phyloP scores from a whole-genome alignment of 495 filamentous ascomycete species.

The Hypoxylon trugodes region DNA sequence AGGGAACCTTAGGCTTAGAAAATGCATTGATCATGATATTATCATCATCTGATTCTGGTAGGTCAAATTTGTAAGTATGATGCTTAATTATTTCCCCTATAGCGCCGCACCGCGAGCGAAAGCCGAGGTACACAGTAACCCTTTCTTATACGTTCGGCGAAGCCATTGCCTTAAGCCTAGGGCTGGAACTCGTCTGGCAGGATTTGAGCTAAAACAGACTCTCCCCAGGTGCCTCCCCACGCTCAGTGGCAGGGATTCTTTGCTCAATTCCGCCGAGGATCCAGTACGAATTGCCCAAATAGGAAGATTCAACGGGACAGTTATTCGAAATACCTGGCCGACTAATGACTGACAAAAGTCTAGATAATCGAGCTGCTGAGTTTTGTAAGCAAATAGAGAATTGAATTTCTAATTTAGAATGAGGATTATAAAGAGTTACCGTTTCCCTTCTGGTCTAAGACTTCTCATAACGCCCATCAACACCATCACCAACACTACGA shows the following conservation, averaged over 20 bases:
- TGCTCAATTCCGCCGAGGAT: constrained; percentile 5
- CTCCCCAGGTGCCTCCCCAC: neutral
- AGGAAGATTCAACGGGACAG: neutral
- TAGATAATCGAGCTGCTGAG: neutral
- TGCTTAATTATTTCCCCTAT: neutral
- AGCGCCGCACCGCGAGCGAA: neutral
- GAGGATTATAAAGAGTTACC: neutral
- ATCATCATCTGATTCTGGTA: neutral
- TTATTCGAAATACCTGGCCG: neutral
- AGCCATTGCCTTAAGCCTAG: neutral
- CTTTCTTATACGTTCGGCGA: neutral
- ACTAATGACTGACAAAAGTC: neutral
- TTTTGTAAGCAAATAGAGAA: neutral
- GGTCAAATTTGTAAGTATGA: neutral
- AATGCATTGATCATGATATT: too few relatives aligned
- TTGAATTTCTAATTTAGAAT: neutral
- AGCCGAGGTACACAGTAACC: neutral
- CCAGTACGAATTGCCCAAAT: constrained; percentile 1
- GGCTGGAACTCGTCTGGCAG: neutral
- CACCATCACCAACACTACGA: neutral
- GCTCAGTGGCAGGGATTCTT: neutral
- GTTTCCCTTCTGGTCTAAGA: neutral
- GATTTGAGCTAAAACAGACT: neutral
- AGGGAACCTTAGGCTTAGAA: too few relatives aligned
- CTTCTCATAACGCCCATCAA: neutral